Conservation (phyloP, 106 monocot genomes). For the Agapanthus africanus region DNA sequence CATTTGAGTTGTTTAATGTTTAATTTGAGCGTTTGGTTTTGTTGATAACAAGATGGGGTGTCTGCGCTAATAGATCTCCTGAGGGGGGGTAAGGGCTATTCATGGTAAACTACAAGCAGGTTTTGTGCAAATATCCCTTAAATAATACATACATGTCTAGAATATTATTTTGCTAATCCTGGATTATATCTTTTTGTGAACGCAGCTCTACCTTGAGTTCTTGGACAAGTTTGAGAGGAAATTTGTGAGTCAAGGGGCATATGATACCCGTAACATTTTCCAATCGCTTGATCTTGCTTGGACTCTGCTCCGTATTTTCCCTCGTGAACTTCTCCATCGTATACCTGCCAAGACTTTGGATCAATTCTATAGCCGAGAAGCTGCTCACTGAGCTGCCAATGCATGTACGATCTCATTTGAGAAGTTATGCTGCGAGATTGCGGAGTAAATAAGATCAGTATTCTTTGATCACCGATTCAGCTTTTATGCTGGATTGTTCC, state of each 20-base stretch:
- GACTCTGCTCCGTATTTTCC: slow-evolving; percentile 93
- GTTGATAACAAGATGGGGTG: too few relatives aligned
- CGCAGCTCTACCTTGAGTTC: slow-evolving; percentile 92
- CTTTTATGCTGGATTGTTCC: too few relatives aligned
- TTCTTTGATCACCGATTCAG: neutral
- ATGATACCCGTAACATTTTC: slow-evolving; percentile 94
- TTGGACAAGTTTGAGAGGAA: slow-evolving; percentile 94
- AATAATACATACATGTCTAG: too few relatives aligned
- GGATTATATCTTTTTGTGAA: neutral
- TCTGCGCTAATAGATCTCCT: too few relatives aligned
- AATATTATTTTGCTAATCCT: neutral
- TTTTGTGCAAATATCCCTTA: too few relatives aligned
- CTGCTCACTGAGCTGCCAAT: slow-evolving; percentile 30
- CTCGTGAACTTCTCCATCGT: slow-evolving; percentile 90
- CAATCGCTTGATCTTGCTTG: slow-evolving; percentile 88
- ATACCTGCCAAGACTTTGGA: slow-evolving; percentile 95
- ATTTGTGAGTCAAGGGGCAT: slow-evolving; percentile 88
- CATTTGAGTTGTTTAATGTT: too few relatives aligned
- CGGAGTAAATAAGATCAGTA: neutral
- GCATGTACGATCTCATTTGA: neutral
- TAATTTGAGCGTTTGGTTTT: too few relatives aligned
- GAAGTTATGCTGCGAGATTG: neutral
- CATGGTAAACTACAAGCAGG: too few relatives aligned
- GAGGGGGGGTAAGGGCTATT: too few relatives aligned
- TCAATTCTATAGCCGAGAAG: slow-evolving; percentile 68